Evolutionary conservation across 202 grass and related monocot species (phyloP), one percentile per base, ranked within the genome.

Genomic region (Zizania palustris): DNA sequence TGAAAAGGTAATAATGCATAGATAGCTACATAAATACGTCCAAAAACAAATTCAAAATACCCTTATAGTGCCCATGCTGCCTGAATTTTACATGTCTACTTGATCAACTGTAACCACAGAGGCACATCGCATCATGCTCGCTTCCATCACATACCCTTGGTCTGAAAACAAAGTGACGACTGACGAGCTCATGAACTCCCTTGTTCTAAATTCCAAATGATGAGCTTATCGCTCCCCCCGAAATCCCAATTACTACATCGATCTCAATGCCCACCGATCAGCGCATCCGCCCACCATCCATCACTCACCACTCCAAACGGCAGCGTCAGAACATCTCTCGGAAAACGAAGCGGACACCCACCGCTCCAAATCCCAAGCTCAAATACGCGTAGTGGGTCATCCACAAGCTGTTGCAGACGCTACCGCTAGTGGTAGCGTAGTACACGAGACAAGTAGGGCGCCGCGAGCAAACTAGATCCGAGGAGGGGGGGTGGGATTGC

Each of bases 391-490:
- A 61, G 12, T 4, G n/a, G 80, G 62, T 69, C 53, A 12, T n/a
- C 68, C 15, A 22, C 50, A 44, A 60, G 49, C 67, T 45, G 65
- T 50, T 7, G n/a, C 42, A 35, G 35, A 3, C 12, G 20, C 22
- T 10, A 22, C 53, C 48, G 12, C 57, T 57, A 9, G 14, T 6
- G 8, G 1, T 28, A 50, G n/a, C 60, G 14, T 49, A 28, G 28
- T 28, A 28, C 46, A 11, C 46, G 15, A 64, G 3, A 62, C 21
- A 33, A 12, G 56, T 48, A 13, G 37, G 16, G 9, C 28, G 13
- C 16, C 21, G 35, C 42, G 22, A 18, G 44, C 38, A 72, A 1
- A 60, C 59, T 63, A 72, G 72, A 91, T 84, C 71, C 46, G 20
- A 40, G 56, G 7, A 18, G 0, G 45, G 20, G 41, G 43, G 6